Evolutionary conservation across 1,284 basidiomycete genomes (phyloP), one percentile per base, ranked within the genome.

Genomic region (Irpex rosettiformis): DNA sequence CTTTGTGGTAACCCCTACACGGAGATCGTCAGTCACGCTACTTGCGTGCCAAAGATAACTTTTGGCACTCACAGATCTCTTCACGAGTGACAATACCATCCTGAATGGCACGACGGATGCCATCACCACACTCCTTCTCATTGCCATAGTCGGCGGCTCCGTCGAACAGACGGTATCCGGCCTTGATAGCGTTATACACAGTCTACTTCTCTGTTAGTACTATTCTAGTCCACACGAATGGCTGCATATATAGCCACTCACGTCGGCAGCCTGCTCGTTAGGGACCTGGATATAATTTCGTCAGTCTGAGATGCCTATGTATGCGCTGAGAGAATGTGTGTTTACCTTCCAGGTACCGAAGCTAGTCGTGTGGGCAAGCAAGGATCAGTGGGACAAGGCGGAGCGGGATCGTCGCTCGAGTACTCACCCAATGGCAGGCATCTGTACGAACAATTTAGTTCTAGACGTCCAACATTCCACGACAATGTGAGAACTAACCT

Each of bases 41-140:
- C 48, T n/a, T 22, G 3, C 8, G 7, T 51, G 7, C 24, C 22
- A 18, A 25, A 27, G 6, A 57, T 28, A 42, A 18, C n/a, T n/a
- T 10, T 3, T 25, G 8, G n/a, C 65, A 79, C 83, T 82, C 76
- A 85, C 89, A 93, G 47, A 94, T 78, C 18, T 90, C 88, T 69
- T 89, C 86, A 48, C 88, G 80, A 70, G 85, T 89, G 55, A 90
- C 85, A 42, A 91, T 69, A 33, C 87, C 89, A 8, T 89, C 87
- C 42, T 78, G 75, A 70, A 96, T 86, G 42, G 93, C 94, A 56
- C 89, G 81, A 49, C 76, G 78, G 57, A 89, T 79, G 61, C 87
- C 87, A 65, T 82, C 77, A 3, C 92, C 94, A 24, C 93, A 93
- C 72, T 94, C 90, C 69, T 86, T 90, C 75, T 96, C 93, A 72